These are phyloP conservation scores for Aschersonia sp. DNA, from an alignment of 2,329 filamentous ascomycete genomes.

Conservation along the genomic window DNA sequence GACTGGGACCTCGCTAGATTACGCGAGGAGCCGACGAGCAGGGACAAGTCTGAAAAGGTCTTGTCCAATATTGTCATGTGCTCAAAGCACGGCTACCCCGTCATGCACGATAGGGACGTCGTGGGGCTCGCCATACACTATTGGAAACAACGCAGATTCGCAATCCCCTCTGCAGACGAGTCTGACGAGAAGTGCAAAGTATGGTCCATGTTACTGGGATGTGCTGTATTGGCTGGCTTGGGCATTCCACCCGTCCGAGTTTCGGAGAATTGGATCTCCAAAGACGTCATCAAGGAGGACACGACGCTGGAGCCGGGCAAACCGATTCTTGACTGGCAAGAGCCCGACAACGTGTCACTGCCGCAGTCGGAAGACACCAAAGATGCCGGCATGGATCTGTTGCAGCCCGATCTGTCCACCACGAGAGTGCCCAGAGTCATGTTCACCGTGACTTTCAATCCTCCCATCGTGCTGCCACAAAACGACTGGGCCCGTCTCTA, in stretches of 20 bases:
- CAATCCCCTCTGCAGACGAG: constrained; percentile 21
- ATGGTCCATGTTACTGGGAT: constrained; percentile 58
- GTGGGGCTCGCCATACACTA: constrained; percentile 64
- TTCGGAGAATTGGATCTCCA: constrained; percentile 61
- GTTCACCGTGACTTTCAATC: constrained; percentile 62
- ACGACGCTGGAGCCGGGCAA: constrained; percentile 26
- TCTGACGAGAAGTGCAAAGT: constrained; percentile 30
- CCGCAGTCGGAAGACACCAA: constrained; percentile 29
- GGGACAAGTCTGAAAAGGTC: constrained; percentile 30
- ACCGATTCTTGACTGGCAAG: constrained; percentile 53
- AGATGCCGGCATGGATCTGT: constrained; percentile 36
- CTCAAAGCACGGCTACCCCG: constrained; percentile 53
- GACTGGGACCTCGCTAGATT: constrained; percentile 52
- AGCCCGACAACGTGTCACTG: constrained; percentile 52
- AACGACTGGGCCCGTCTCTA: constrained; percentile 49
- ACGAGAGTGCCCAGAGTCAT: constrained; percentile 54
- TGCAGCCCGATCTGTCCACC: constrained; percentile 28
- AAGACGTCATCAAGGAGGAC: constrained; percentile 44
- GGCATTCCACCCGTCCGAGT: constrained; percentile 49
- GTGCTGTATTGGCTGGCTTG: constrained; percentile 31
- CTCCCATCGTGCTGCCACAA: constrained; percentile 56
- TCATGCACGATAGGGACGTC: constrained; percentile 52
- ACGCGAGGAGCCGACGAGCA: constrained; percentile 30
- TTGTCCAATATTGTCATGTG: constrained; percentile 49
- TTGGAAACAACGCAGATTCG: constrained; percentile 51